phyloP scores from a whole-genome alignment of 169 alveolate species.

The Plasmodium sp. region DNA sequence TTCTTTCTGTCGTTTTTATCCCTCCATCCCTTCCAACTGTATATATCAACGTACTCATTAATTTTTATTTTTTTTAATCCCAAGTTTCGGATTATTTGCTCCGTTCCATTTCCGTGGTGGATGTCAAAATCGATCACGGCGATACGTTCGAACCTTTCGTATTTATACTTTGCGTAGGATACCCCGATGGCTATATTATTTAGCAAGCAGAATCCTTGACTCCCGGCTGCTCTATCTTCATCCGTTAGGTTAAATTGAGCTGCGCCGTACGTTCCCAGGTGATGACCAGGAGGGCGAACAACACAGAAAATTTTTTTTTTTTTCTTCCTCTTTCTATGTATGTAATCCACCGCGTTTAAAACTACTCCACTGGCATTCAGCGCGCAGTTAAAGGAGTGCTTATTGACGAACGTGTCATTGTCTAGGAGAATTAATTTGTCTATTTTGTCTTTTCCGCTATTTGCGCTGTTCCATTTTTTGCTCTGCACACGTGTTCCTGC shows the following conservation, averaged over 20 bases:
- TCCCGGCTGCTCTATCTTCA: conserved; percentile 88
- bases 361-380: conserved; percentile 67
- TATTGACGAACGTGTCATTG: conserved; percentile 68
- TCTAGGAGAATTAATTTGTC: conserved; percentile 50
- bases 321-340: conserved; percentile 13
- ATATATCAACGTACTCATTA: conserved; percentile 69
- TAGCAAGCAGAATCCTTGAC: conserved; percentile 98
- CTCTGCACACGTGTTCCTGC: conserved; percentile 86
- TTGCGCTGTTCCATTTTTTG: conserved; percentile 73
- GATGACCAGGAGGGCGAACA: conserved; percentile 99
- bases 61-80: conserved; percentile 82
- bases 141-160: conserved; percentile 91
- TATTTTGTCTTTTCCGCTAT: neutral
- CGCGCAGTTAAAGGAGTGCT: conserved; percentile 66
- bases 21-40: conserved; percentile 90
- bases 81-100: conserved; percentile 92
- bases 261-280: conserved; percentile 98
- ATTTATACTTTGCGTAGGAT: conserved; percentile 94
- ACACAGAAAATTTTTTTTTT: conserved; percentile 77
- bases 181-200: conserved; percentile 99
- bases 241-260: conserved; percentile 82
- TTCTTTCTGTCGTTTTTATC: conserved; percentile 91
- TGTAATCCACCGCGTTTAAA: conserved; percentile 65
- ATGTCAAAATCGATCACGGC: conserved; percentile 99
- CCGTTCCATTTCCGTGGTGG: conserved; percentile 99